Evolutionary conservation across 305 asterid species (phyloP).

Genomic region (Fraxinus ornus): DNA sequence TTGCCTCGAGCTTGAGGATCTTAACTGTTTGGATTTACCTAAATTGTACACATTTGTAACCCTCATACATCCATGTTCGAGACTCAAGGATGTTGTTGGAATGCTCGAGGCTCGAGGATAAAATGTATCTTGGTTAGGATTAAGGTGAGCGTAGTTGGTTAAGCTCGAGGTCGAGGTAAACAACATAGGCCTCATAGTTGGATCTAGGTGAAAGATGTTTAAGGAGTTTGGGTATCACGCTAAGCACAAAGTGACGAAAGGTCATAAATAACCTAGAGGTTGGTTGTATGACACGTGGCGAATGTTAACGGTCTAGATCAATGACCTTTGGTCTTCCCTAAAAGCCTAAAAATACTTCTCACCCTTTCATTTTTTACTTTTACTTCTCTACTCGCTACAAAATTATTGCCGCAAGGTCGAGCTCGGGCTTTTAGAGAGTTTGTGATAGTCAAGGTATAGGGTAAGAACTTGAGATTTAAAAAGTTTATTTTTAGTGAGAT

Average conservation of each 20-base stretch:
- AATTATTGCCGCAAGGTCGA: not conserved
- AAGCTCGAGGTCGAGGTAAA: not conserved
- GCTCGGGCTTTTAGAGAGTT: not conserved
- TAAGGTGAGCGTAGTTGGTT: not conserved
- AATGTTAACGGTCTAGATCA: not conserved
- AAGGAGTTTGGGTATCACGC: not conserved
- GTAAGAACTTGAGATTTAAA: not conserved
- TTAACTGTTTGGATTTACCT: no score
- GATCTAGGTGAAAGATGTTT: not conserved
- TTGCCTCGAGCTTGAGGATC: no score
- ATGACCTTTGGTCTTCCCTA: not conserved
- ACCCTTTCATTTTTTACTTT: not conserved
- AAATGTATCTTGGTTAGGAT: not conserved
- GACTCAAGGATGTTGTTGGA: no score
- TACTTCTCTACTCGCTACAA: not conserved
- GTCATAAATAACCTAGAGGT: not conserved
- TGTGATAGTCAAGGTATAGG: not conserved
- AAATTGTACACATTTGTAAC: no score
- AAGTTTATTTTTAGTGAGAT: no score
- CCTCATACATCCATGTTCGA: no score
- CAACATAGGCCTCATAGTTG: not conserved
- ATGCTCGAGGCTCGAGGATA: no score
- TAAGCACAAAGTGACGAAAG: not conserved
- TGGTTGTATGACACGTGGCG: not conserved
- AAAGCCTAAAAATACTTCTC: not conserved